Conservation (phyloP, 73 alveolate genomes). For the Tetrahymena thermophila region DNA sequence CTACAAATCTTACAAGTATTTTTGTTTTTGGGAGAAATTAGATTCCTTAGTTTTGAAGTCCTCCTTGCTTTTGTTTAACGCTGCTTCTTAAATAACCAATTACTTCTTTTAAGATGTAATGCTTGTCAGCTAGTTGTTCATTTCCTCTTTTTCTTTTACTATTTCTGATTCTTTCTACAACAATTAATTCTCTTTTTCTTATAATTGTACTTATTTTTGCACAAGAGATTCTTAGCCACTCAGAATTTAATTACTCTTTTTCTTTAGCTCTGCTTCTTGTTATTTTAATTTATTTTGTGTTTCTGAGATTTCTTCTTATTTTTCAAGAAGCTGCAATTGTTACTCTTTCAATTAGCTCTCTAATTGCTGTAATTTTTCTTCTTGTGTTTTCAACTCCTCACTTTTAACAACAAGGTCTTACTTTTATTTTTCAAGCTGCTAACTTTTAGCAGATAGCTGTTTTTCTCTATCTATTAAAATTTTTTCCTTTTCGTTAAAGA, state of each 20-base stretch:
- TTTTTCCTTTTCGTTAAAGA: not conserved
- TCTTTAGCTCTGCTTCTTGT: not conserved
- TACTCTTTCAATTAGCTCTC: not conserved
- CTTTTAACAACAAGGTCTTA: not conserved
- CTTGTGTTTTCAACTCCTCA: not conserved
- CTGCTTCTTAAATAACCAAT: not conserved
- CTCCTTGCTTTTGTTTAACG: not conserved
- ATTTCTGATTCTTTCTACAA: not conserved
- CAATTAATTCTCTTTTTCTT: not conserved
- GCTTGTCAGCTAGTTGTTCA: not conserved
- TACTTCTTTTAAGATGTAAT: not conserved
- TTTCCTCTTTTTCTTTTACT: not conserved
- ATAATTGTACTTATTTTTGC: not conserved
- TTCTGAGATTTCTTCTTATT: not conserved
- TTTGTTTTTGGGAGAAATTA: not conserved
- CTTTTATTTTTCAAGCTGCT: not conserved
- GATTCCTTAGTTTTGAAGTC: not conserved
- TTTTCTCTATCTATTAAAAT: not conserved
- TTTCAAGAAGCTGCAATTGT: not conserved
- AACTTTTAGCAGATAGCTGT: not conserved
- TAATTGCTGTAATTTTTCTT: not conserved
- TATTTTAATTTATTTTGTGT: not conserved
- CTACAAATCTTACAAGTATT: not conserved
- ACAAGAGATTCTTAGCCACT: not conserved
- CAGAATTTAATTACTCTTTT: not conserved